Base-by-base conservation (phyloP, 1,139 yeast species). In the Yamadazyma pseudoaaseri region DNA sequence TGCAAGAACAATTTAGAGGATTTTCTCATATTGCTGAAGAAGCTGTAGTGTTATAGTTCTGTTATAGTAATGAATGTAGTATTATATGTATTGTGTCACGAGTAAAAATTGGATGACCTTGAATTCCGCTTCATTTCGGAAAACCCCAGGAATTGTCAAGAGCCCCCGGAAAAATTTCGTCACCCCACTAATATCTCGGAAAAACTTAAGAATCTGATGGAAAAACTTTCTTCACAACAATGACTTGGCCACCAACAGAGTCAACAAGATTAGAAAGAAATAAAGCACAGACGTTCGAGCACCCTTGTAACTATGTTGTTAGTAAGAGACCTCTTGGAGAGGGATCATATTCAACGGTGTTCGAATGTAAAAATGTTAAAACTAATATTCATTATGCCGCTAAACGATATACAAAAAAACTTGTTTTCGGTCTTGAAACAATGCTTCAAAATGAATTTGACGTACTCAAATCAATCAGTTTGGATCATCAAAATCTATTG, bases 1-100 rank as follows among this genome's bases (percentile, higher is more conserved):
- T 86, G 81, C 98, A 92, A 69, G 97, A 92, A 52, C 95, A 87
- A 65, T 92, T 92, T 73, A 79, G 97, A 52, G 98, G 98, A 3
- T 92, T 92, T 62, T 86, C 97, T 2, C 92, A 87, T 57, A 79
- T 87, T 52, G 79, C 86, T 27, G 95, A 84, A 27, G 86, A 79
- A 34, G 72, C 73, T 7, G 57, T 71, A 5, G 56, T 66, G n/a
- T 62, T 69, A 18, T 69, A 52, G 35, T 5, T 23, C 21, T 22
- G 24, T 22, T 13, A 13, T 15, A 13, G 13, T 25, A 17, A n/a
- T 26, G 11, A 5, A 11, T n/a, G n/a, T n/a, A 7, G 18, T 30
- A 13, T 16, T 5, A 20, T 20, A 28, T 14, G 16, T 9, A 12
- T 8, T 6, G 16, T 10, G 18, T 18, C n/a, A n/a, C n/a, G n/a